Conservation (phyloP, 768 basidiomycete genomes). For the Phlegmacium glaucopus region DNA sequence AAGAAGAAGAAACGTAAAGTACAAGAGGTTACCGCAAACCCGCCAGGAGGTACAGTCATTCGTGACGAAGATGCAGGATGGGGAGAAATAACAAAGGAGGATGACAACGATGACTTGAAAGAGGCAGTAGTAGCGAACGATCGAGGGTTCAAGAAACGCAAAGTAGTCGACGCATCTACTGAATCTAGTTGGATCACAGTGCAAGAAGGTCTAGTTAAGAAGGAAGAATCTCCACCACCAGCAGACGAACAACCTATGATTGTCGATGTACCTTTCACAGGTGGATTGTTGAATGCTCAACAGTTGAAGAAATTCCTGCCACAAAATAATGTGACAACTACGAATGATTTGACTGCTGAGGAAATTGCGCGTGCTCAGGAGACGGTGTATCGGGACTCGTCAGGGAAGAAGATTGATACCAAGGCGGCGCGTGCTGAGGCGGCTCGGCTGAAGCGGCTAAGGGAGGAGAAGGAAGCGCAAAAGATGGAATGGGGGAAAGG, state of each 20-base stretch:
- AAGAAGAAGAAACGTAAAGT: slow-evolving; percentile 82
- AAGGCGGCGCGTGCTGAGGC: slow-evolving; percentile 85
- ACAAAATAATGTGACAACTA: slow-evolving; percentile 31
- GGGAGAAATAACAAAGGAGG: slow-evolving; percentile 43
- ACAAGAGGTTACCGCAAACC: slow-evolving; percentile 18
- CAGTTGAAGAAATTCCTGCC: slow-evolving; percentile 67
- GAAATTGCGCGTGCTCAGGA: slow-evolving; percentile 70
- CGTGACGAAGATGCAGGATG: slow-evolving; percentile 75
- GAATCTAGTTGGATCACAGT: slow-evolving; percentile 69
- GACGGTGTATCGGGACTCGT: slow-evolving; percentile 91
- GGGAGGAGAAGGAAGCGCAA: slow-evolving; percentile 80
- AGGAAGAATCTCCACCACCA: slow-evolving; percentile 46
- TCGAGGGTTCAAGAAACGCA: slow-evolving; percentile 76
- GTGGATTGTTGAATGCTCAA: slow-evolving; percentile 76
- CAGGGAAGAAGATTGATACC: slow-evolving; percentile 86
- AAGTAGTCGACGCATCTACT: slow-evolving; percentile 31
- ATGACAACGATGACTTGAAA: slow-evolving; percentile 52
- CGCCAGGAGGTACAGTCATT: slow-evolving; percentile 32
- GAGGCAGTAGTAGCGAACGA: slow-evolving; percentile 74
- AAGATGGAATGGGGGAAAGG: slow-evolving; percentile 99
- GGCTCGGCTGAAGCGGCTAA: slow-evolving; percentile 72
- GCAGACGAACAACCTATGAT: slow-evolving; percentile 68
- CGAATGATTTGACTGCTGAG: slow-evolving; percentile 41
- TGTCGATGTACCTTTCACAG: slow-evolving; percentile 53
- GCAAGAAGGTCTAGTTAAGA: slow-evolving; percentile 45